phyloP scores from a whole-genome alignment of 768 basidiomycete genomes.

The Suillus subalutaceus region DNA sequence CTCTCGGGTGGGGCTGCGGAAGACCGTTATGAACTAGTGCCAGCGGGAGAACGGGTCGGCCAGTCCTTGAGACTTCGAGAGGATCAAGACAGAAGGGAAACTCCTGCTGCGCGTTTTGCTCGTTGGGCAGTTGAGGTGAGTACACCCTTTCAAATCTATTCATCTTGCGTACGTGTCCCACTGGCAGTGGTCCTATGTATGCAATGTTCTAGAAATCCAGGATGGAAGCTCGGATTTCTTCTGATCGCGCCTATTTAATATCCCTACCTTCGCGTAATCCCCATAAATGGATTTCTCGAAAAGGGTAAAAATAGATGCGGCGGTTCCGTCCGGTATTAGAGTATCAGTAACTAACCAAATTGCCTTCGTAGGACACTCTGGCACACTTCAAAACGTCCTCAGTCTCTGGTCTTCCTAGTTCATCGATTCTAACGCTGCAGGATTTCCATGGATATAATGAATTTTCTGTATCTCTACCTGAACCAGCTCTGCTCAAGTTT shows the following conservation, averaged over 20 bases:
- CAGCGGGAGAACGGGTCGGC: conserved; percentile 18
- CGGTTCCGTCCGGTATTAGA: background rate
- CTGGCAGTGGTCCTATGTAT: background rate
- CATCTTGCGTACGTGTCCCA: background rate
- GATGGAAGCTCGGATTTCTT: conserved; percentile 14
- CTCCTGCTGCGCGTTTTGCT: conserved; percentile 70
- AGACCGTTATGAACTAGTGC: conserved; percentile 39
- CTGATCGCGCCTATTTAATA: background rate
- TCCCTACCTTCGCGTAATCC: background rate
- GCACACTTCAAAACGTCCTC: conserved; percentile 68
- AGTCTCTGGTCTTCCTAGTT: conserved; percentile 60
- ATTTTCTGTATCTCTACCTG: conserved; percentile 83
- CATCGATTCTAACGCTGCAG: conserved; percentile 65
- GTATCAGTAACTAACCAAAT: conserved; percentile 12
- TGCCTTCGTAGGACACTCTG: conserved; percentile 64
- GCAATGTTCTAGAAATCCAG: conserved; percentile 13
- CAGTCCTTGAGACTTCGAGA: conserved; percentile 28
- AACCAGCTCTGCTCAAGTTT: conserved; percentile 85
- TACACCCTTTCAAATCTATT: conserved; percentile 10
- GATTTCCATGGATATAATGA: conserved; percentile 88
- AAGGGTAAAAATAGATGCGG: background rate
- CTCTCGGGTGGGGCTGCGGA: conserved; percentile 34
- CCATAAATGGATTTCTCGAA: background rate
- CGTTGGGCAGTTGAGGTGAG: conserved; percentile 67
- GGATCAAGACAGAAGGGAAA: conserved; percentile 39